Evolutionary conservation across 768 basidiomycete genomes (phyloP), one percentile per base, ranked within the genome.

Genomic region (Fistulinella prunicolor): DNA sequence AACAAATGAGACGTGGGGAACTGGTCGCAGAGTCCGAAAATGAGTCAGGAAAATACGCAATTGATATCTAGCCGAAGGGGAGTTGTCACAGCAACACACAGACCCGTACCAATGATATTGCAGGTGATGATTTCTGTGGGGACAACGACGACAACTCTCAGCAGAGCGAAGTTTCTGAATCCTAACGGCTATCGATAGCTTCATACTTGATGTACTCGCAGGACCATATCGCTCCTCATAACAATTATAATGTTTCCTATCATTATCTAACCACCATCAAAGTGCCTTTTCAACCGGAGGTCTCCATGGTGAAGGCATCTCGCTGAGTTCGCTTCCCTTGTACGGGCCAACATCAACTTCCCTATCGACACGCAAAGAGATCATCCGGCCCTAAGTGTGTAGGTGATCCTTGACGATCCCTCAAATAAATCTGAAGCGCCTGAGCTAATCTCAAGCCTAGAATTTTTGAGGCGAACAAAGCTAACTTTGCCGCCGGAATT

Each of bases 11-110:
- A 40, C 62, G 60, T 0, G 84, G 85, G 1, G 79, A 80, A 43
- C 46, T 92, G 35, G 70, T 76, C 2, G 45, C 57, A 1, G 81
- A 85, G 55, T 85, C 88, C 9, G 90, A 93, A 59, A 55, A 61
- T 6, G 70, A 71, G 10, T 24, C 43, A 35, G 30, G 58, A 53
- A 34, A 45, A 34, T 26, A 52, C 26, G 22, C 48, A 21, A 21
- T 19, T 4, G 14, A 38, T 37, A 30, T 47, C n/a, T n/a, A n/a
- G 43, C 50, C 38, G 38, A 20, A 49, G 34, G 30, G 41, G 35
- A 50, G 42, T 39, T 49, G 49, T n/a, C n/a, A n/a, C n/a, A n/a
- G n/a, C 38, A 56, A 54, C 21, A 20, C 37, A 38, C 40, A 17
- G n/a, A 28, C 44, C 24, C 38, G 26, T 32, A 28, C 19, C 4